Base-by-base conservation (phyloP, 2,329 filamentous ascomycete species). In the Arachnomyces sp. region DNA sequence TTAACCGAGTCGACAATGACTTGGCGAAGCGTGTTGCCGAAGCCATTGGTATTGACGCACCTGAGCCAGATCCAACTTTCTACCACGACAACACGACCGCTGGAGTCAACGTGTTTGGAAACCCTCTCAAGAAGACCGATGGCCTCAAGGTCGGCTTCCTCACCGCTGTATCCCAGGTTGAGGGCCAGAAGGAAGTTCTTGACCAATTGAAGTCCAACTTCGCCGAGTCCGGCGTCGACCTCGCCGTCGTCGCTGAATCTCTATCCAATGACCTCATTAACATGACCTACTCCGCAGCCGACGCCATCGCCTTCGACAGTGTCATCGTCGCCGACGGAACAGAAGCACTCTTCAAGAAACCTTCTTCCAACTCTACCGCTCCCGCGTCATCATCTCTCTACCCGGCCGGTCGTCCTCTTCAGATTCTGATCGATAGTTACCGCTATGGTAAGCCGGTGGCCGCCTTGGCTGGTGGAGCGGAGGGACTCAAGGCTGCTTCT, bases 71-170 rank as follows among this genome's bases (percentile, higher is more conserved):
- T 47, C 49, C 67, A 1, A 78, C 63, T 0, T 86, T 72, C 64
- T 87, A 86, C 63, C 78, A 86, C 57, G 62, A 77, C 59, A 85
- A 86, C 63, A 86, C 82, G 7, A 86, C 82, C 1, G 63, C 60
- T 3, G 72, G 72, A 15, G 66, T 86, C 31, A 75, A 76, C 39
- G 74, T 79, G 29, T 78, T 82, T 41, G 73, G 72, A 35, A 61
- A 64, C 33, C 71, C 71, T 3, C 68, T 86, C 2, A 68, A 75
- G 1, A 78, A 69, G 13, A 71, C 86, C 36, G 77, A 75, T 7
- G 77, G 74, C 0, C 65, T 86, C 2, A 77, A 72, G 31, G 74
- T 87, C 16, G 82, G 77, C 8, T 71, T 85, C 21, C 65, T 87
- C 13, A 65, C 73, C 0, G 75, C 67, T 1, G 67, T 65, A 3